Evolutionary conservation across 1,284 basidiomycete genomes (phyloP).

Genomic region (Apiotrichum veenhuisii): DNA sequence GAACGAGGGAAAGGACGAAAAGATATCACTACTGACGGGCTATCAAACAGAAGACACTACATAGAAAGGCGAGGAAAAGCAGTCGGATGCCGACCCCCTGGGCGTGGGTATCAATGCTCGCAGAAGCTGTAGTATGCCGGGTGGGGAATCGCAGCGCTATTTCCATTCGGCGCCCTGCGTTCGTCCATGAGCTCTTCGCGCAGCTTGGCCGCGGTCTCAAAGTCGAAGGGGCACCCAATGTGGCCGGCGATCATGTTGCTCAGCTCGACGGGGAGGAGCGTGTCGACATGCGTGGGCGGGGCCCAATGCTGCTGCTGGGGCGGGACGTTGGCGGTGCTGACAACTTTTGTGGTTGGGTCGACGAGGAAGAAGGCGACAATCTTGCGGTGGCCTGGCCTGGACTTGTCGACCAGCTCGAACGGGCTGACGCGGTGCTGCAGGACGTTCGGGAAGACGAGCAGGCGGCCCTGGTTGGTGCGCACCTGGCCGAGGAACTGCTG

Average conservation of each 20-base stretch:
- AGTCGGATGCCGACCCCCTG: too few species aligned
- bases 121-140: too few species aligned
- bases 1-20: too few species aligned
- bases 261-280: neutral
- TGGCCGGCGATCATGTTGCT: neutral
- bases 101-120: too few species aligned
- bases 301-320: slow-evolving; percentile 15
- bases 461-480: slow-evolving; percentile 1
- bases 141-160: neutral
- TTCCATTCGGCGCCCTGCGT: neutral
- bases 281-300: neutral
- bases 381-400: neutral
- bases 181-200: neutral
- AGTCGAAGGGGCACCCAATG: neutral
- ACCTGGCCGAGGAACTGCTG: slow-evolving; percentile 1
- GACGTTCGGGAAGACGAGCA: slow-evolving; percentile 15
- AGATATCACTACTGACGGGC: too few species aligned
- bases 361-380: neutral
- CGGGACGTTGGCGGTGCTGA: neutral
- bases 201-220: too few species aligned
- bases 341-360: neutral
- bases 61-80: too few species aligned
- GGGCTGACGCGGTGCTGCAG: slow-evolving; percentile 11
- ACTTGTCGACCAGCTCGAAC: slow-evolving; percentile 10
- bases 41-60: too few species aligned